Evolutionary conservation across 768 basidiomycete species (phyloP).

Genomic region (Rhodosporidiobolus odoratus): DNA sequence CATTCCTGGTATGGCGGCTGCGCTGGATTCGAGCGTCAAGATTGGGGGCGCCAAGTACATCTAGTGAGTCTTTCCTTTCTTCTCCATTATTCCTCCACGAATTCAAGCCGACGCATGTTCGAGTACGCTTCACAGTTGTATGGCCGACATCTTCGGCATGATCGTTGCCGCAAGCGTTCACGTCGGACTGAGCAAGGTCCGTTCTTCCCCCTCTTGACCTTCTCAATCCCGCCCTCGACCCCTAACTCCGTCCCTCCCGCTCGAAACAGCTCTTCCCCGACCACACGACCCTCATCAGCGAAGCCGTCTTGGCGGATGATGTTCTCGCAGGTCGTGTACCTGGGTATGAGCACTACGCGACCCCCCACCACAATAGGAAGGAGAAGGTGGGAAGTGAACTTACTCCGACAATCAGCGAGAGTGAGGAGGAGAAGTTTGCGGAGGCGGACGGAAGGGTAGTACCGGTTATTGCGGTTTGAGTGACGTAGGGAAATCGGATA

Average conservation of each 20-base stretch:
- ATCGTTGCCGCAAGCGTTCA: slow-evolving; percentile 11
- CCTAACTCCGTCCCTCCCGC: too few species aligned
- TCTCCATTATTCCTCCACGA: too few species aligned
- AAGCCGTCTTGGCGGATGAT: slow-evolving; percentile 23
- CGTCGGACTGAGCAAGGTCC: slow-evolving; percentile 3
- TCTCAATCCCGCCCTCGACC: too few species aligned
- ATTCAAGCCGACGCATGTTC: too few species aligned
- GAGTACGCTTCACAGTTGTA: too few species aligned
- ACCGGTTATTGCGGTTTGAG: too few species aligned
- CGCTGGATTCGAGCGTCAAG: slow-evolving; percentile 61
- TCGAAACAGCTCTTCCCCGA: slow-evolving; percentile 30
- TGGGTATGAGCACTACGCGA: slow-evolving; percentile 26
- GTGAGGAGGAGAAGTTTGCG: slow-evolving; percentile 15
- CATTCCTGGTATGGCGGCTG: slow-evolving; percentile 66
- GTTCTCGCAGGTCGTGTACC: slow-evolving; percentile 30
- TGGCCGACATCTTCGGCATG: slow-evolving; percentile 19
- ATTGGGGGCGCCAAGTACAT: slow-evolving; percentile 51
- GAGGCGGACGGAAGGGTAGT: slow-evolving; percentile 11
- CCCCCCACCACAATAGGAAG: too few species aligned
- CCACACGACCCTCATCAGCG: slow-evolving; percentile 20
- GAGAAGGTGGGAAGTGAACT: too few species aligned
- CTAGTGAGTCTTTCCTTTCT: too few species aligned
- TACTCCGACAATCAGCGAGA: background rate
- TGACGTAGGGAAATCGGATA: too few species aligned
- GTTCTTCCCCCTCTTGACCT: background rate